Evolutionary conservation across 2,329 filamentous ascomycete species (phyloP), one percentile per base, ranked within the genome.

Genomic region (Nigrospora sphaerica): DNA sequence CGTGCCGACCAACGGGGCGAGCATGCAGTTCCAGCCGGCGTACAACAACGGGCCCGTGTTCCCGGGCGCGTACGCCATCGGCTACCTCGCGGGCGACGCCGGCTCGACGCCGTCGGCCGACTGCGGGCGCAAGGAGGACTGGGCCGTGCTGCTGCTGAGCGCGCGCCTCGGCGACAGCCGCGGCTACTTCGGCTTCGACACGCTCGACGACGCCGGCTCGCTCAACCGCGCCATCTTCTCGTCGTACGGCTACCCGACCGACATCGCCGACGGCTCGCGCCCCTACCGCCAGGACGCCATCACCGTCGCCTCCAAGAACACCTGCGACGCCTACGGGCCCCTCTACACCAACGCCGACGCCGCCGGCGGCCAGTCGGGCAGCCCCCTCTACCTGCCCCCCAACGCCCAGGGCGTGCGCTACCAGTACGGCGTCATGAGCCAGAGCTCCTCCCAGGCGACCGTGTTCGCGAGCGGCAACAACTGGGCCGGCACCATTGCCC

Each of bases 111-210:
- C 28, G 4, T 13, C 3, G 10, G 39, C 16, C 16, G 40, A 44
- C 47, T 58, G 56, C 44, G 50, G 45, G 13, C 52, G 39, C 46
- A 54, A 55, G 48, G 47, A 49, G 12, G 59, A 61, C 53, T 60
- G 58, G 56, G 54, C 57, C 38, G 54, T 61, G 34, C 47, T 59
- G 36, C 49, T 61, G 39, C 50, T 60, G 16, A 49, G 52, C 39
- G 39, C 53, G 10, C 55, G 57, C 38, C 50, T 60, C 2, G 59
- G 59, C 16, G 52, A 57, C 9, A 14, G 47, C n/a, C 49, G 48
- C 16, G 59, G 59, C 19, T 57, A 49, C 45, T 52, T 61, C n/a
- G 57, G 58, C 18, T 51, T 52, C 39, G 46, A 48, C 42, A 32
- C 49, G 9, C 39, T 52, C 28, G 34, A 44, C 39, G 11, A 13